These are phyloP conservation scores for Diaporthe vexans DNA, from an alignment of 2,329 filamentous ascomycete genomes.

Conservation along the genomic window DNA sequence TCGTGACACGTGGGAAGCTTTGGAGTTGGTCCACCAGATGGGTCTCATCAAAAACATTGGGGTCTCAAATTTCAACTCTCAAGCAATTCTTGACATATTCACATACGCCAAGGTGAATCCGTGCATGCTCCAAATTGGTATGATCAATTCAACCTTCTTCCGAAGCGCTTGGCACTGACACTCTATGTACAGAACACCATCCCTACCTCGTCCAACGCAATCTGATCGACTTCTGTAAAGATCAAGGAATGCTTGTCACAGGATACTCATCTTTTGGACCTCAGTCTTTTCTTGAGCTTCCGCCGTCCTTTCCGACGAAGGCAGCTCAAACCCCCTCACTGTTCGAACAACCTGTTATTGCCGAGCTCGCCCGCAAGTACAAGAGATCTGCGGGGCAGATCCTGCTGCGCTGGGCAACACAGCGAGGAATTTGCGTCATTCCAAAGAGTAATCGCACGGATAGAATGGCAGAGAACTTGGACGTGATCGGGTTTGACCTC, in stretches of 20 bases:
- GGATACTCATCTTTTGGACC: conserved; percentile 78
- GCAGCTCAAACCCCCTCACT: conserved; percentile 40
- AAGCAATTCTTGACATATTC: neutral
- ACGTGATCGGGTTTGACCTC: conserved; percentile 69
- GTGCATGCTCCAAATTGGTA: neutral
- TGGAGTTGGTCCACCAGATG: neutral
- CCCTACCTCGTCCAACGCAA: conserved; percentile 74
- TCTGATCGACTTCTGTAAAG: conserved; percentile 69
- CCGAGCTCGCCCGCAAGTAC: conserved; percentile 66
- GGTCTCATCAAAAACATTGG: neutral
- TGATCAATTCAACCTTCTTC: neutral
- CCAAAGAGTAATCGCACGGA: conserved; percentile 71
- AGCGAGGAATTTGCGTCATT: conserved; percentile 73
- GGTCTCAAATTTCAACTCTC: neutral
- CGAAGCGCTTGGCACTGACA: neutral
- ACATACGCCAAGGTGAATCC: neutral
- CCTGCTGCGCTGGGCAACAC: conserved; percentile 76
- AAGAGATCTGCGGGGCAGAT: conserved; percentile 75
- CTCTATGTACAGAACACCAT: conserved; percentile 66
- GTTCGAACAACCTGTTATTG: conserved; percentile 57
- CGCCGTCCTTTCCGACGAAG: conserved; percentile 1
- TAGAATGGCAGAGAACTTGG: conserved; percentile 68
- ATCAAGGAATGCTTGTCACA: conserved; percentile 70
- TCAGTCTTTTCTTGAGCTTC: conserved; percentile 56
- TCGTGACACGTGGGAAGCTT: neutral